These are phyloP conservation scores for Fusarium albosuccineum DNA, from an alignment of 2,329 filamentous ascomycete genomes.

Conservation along the genomic window DNA sequence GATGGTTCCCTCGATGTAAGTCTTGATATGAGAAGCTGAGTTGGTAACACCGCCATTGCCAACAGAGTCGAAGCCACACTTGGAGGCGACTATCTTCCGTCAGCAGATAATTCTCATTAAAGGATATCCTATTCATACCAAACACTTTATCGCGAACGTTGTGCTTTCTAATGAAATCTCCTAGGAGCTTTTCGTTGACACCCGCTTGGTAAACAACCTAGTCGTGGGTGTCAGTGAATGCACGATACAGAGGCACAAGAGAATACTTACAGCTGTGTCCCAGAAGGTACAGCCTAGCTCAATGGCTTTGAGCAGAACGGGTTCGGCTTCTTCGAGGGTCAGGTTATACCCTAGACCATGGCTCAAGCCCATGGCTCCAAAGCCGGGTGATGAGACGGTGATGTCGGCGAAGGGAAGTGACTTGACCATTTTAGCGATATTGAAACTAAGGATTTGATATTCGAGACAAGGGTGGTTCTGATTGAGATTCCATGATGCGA, in stretches of 20 bases:
- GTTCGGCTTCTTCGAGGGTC: conserved; percentile 16
- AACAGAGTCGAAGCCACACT: conserved; percentile 59
- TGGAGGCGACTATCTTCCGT: conserved; percentile 57
- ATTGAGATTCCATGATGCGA: too few relatives aligned
- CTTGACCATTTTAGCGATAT: conserved; percentile 11
- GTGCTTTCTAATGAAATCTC: conserved; percentile 64
- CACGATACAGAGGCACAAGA: rapidly evolving
- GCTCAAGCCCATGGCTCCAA: conserved; percentile 13
- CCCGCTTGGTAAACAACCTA: conserved; percentile 61
- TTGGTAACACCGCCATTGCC: conserved; percentile 56
- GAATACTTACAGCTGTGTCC: conserved; percentile 19
- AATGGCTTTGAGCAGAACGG: conserved; percentile 58
- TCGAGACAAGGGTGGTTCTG: background rate
- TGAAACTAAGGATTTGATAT: background rate
- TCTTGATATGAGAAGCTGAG: conserved; percentile 59
- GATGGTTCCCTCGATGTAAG: conserved; percentile 63
- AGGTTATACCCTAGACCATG: conserved; percentile 11
- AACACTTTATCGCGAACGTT: conserved; percentile 64
- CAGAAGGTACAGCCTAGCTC: conserved; percentile 25
- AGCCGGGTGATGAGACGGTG: conserved; percentile 6
- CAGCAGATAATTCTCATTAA: too few relatives aligned
- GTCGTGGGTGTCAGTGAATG: background rate
- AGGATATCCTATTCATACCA: conserved; percentile 40
- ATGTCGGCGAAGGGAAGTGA: conserved; percentile 14
- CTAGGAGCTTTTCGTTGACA: conserved; percentile 63